Base-by-base conservation (phyloP, 192 early-diverging fungal genomes). In the Backusella liffmaniae region DNA sequence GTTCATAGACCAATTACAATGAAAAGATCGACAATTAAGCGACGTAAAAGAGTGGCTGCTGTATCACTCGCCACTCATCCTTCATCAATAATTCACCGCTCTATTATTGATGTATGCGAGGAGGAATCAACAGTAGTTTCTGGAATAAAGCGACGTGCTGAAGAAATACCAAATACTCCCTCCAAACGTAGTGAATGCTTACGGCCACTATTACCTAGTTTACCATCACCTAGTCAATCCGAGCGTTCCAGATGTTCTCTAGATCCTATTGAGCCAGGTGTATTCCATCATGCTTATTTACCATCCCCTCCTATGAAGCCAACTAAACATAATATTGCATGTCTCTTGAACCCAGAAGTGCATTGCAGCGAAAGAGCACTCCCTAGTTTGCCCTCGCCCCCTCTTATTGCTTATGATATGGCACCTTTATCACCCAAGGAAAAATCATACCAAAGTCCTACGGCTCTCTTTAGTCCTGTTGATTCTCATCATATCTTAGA, bases 1-100 rank as follows among this genome's bases (percentile, higher is more conserved):
- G 80, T 86, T 36, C 83, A 91, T 23, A 86, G 96, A 23, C 96
- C 96, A 36, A 84, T 91, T 42, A 89, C 86, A 3, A 86, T 94
- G 86, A 90, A 92, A 76, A 84, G 89, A 18, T 79, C 86, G 4
- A 88, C 91, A 4, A 92, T 94, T 73, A 90, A 91, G 80, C 84
- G 93, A 8, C 80, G 92, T 10, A 86, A 86, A 21, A 80, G 90
- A 39, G 80, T 81, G 2, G 65, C 77, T 21, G 53, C 75, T 3
- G 36, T 67, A 13, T 15, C 16, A 8, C 37, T 68, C 3, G 62
- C 39, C 29, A 42, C 42, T 15, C 66, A 74, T 3, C 12, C 18
- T 1, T 44, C 39, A 16, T 30, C 46, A n/a, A 12, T 59, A 32
- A 39, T 73, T 39, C 72, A 46, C 29, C 69, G 18, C 15, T 53